Percentiles rank a stretch among this genome's conserved stretches.
phyloP scores from a whole-genome alignment of 2,329 filamentous ascomycete species.

The Pseudophaeomoniella oleicola region DNA sequence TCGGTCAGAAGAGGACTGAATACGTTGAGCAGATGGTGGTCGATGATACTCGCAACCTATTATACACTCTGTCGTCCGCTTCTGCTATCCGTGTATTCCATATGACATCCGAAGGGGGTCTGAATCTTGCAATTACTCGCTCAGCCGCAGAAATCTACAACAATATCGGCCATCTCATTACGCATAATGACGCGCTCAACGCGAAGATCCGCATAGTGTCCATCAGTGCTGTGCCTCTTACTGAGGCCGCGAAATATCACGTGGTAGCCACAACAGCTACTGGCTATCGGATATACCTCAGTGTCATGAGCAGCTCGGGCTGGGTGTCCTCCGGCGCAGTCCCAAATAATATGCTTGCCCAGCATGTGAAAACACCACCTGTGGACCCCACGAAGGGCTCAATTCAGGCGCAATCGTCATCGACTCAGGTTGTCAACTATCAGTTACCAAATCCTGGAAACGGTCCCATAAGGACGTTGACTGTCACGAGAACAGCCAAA shows the following conservation, averaged over 20 bases:
- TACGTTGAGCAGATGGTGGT: conserved; percentile 65
- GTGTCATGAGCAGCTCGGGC: conserved; percentile 61
- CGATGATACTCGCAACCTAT: conserved; percentile 72
- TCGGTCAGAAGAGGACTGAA: conserved; percentile 27
- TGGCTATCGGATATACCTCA: conserved; percentile 83
- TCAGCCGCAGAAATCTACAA: conserved; percentile 39
- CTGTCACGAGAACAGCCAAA: conserved; percentile 23
- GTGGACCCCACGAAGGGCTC: conserved; percentile 20
- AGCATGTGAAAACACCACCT: conserved; percentile 90
- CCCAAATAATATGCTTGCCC: conserved; percentile 93
- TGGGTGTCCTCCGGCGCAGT: conserved; percentile 40
- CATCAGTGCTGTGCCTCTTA: conserved; percentile 68
- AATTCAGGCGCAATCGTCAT: conserved; percentile 11
- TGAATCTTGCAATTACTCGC: conserved; percentile 42
- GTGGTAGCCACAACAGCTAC: conserved; percentile 82
- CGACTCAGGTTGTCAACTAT: conserved; percentile 14
- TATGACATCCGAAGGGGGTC: conserved; percentile 39
- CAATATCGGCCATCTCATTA: conserved; percentile 75
- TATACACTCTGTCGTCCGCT: conserved; percentile 79
- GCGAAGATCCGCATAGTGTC: conserved; percentile 62
- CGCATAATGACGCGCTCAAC: conserved; percentile 54
- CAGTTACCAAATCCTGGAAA: conserved; percentile 30
- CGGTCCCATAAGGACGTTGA: conserved; percentile 29
- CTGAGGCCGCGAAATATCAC: conserved; percentile 69
- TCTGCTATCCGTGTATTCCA: conserved; percentile 89